phyloP scores from a whole-genome alignment of 805 yeast genomes.

The Myxozyma mucilagina region DNA sequence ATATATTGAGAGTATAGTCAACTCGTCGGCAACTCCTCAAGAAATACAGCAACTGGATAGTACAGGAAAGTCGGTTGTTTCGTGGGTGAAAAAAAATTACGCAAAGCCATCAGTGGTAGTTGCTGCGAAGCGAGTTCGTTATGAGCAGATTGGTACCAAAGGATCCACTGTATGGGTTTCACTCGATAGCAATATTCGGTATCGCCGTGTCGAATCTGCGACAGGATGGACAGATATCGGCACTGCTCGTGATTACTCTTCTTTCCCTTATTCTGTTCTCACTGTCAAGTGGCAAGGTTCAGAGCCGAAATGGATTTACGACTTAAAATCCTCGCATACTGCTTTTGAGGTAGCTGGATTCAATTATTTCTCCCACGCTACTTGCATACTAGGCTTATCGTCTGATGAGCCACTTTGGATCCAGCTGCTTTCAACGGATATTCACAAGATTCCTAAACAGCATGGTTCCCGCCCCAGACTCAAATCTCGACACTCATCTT shows the following conservation, averaged over 20 bases:
- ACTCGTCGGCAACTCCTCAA: constrained; percentile 15
- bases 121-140: constrained; percentile 22
- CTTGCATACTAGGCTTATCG: constrained; percentile 39
- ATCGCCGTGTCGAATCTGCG: constrained; percentile 11
- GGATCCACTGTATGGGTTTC: constrained; percentile 42
- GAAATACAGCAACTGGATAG: constrained; percentile 28
- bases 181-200: constrained; percentile 36
- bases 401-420: constrained; percentile 47
- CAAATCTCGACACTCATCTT: not conserved
- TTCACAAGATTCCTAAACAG: constrained; percentile 49
- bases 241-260: constrained; percentile 6
- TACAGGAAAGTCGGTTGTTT: constrained; percentile 24
- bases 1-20: constrained; percentile 28
- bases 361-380: constrained; percentile 43
- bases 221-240: constrained; percentile 24
- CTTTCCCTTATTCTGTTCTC: constrained; percentile 53
- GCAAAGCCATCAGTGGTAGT: constrained; percentile 23
- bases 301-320: constrained; percentile 43
- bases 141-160: constrained; percentile 23
- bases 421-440: constrained; percentile 44
- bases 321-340: constrained; percentile 50
- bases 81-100: constrained; percentile 15
- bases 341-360: constrained; percentile 49
- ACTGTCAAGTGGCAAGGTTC: constrained; percentile 50
- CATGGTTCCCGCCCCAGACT: not conserved